Conservation (phyloP, 2,329 filamentous ascomycete genomes). For the Aureobasidium sp. region DNA sequence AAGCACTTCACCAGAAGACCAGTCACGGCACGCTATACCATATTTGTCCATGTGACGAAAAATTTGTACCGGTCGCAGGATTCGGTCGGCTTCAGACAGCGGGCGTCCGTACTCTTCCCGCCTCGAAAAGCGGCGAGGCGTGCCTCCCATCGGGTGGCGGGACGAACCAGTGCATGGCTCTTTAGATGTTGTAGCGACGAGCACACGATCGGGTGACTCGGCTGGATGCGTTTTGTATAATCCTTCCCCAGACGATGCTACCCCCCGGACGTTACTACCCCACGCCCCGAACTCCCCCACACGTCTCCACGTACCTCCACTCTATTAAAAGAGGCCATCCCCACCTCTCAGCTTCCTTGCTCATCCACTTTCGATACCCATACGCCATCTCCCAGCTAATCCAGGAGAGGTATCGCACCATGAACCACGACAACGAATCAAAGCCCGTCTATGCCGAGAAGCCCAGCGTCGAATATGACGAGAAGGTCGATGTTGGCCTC, state of each 20-base stretch:
- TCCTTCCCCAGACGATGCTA: not conserved
- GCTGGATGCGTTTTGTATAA: constrained; percentile 3
- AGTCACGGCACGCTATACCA: not conserved
- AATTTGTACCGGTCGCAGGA: not conserved
- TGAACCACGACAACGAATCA: not conserved
- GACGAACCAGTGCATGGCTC: not conserved
- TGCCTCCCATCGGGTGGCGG: constrained; percentile 9
- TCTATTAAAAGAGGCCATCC: constrained; percentile 1
- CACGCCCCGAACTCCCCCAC: constrained; percentile 4
- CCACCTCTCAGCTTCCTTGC: not conserved
- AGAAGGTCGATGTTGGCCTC: constrained; percentile 26
- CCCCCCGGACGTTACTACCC: constrained; percentile 7
- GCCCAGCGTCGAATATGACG: not conserved
- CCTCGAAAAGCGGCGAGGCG: not conserved
- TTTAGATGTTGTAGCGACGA: not conserved
- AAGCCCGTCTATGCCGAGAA: constrained; percentile 2
- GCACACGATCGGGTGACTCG: not conserved
- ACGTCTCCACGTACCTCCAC: not conserved
- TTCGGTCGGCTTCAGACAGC: not conserved
- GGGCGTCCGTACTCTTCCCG: not conserved
- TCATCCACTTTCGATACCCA: not conserved
- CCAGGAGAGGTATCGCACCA: not conserved
- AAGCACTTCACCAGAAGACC: not conserved
- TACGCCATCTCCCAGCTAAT: not conserved
- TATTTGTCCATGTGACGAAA: not conserved